Percentiles rank a stretch among this genome's conserved stretches.
Conservation (phyloP, 768 basidiomycete genomes). For the Clavaria fumosa region DNA sequence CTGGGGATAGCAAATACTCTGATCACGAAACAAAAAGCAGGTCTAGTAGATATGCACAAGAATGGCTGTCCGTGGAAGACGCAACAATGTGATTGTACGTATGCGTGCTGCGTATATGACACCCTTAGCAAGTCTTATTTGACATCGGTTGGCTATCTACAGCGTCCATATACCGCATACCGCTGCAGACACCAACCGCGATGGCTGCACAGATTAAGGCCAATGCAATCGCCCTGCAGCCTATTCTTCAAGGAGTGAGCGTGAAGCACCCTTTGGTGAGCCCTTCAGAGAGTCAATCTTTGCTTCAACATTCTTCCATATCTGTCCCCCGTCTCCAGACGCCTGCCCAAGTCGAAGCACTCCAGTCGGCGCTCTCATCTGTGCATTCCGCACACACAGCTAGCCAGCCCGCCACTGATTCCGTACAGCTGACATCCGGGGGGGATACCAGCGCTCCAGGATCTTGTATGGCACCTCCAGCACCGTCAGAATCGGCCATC, state of each 20-base stretch:
- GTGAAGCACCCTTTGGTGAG: conserved; percentile 65
- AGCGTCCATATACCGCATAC: conserved; percentile 64
- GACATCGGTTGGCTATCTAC: conserved; percentile 1
- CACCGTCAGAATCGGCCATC: conserved; percentile 27
- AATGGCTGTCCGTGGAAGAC: conserved; percentile 74
- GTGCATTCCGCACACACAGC: conserved; percentile 13
- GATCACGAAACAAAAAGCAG: conserved; percentile 55
- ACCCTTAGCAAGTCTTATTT: background rate
- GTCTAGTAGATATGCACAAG: conserved; percentile 60
- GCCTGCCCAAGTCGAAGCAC: conserved; percentile 35
- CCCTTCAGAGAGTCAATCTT: no score
- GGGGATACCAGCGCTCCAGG: no score
- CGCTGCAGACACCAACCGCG: conserved; percentile 46
- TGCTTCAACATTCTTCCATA: background rate
- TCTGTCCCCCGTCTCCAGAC: conserved; percentile 26
- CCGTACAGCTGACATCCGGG: background rate
- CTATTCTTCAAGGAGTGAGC: conserved; percentile 34
- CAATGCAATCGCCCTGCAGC: conserved; percentile 37
- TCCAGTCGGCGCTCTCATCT: conserved; percentile 32
- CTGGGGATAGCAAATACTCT: conserved; percentile 40
- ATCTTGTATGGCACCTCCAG: conserved; percentile 4
- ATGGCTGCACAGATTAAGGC: conserved; percentile 47
- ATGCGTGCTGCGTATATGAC: conserved; percentile 1
- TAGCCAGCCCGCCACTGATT: conserved; percentile 7
- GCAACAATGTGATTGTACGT: conserved; percentile 65